Evolutionary conservation across 2,329 filamentous ascomycete genomes (phyloP).

Genomic region (Gaeumannomyces sp.): DNA sequence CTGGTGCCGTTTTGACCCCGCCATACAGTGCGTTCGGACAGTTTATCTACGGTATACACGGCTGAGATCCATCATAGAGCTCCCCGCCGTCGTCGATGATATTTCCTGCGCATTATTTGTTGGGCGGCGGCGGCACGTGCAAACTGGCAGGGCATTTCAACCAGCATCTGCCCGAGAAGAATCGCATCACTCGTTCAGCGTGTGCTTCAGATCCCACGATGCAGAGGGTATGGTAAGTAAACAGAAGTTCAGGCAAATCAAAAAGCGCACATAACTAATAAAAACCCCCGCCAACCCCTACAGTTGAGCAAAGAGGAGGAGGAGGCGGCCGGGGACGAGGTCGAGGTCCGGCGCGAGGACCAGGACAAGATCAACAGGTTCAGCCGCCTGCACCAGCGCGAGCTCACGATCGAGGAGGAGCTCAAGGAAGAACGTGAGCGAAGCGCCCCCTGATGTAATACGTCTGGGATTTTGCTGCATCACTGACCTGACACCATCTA

Average conservation of each 20-base stretch:
- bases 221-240: slow-evolving; percentile 52
- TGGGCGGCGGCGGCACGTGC: no score
- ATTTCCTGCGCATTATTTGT: no score
- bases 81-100: no score
- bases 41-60: no score
- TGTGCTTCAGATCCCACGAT: slow-evolving; percentile 24
- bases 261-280: background rate
- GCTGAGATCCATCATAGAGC: no score
- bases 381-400: slow-evolving; percentile 85
- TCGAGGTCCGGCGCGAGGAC: slow-evolving; percentile 91
- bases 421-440: slow-evolving; percentile 68
- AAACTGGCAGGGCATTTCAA: no score
- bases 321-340: slow-evolving; percentile 68
- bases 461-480: no score
- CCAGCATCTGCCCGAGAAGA: no score
- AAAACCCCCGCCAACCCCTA: slow-evolving; percentile 13
- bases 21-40: no score
- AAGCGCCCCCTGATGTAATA: no score
- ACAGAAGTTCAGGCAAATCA: background rate
- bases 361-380: slow-evolving; percentile 99
- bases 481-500: background rate
- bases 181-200: no score
- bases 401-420: slow-evolving; percentile 72
- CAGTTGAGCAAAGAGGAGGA: slow-evolving; percentile 95
- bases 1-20: no score